phyloP scores from a whole-genome alignment of 768 basidiomycete genomes.

The Serendipita vermifera region DNA sequence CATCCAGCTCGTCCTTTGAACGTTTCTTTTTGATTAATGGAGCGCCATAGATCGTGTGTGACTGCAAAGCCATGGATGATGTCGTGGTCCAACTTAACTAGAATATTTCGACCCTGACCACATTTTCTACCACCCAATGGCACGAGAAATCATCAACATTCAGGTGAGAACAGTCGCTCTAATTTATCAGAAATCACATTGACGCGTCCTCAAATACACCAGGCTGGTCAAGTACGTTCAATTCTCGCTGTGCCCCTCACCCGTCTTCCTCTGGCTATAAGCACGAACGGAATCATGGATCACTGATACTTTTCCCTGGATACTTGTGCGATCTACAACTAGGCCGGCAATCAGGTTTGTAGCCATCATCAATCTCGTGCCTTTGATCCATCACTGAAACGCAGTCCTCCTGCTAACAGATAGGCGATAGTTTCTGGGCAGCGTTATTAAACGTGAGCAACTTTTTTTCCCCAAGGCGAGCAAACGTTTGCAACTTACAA shows the following conservation, averaged over 20 bases:
- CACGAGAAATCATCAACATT: conserved; percentile 69
- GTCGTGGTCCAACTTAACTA: conserved; percentile 2
- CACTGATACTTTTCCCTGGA: conserved; percentile 5
- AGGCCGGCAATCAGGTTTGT: conserved; percentile 59
- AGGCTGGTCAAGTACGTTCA: background rate
- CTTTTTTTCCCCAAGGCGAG: too few relatives aligned
- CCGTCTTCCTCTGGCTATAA: background rate
- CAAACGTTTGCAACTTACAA: too few relatives aligned
- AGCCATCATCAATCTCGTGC: background rate
- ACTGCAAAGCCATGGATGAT: background rate
- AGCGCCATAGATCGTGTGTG: background rate
- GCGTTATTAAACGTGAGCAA: too few relatives aligned
- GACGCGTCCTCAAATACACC: background rate
- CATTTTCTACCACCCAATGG: conserved; percentile 12
- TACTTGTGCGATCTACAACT: conserved; percentile 21
- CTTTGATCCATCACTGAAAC: background rate
- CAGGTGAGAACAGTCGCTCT: conserved; percentile 35
- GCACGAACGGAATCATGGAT: conserved; percentile 59
- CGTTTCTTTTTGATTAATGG: background rate
- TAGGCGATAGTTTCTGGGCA: conserved; percentile 78
- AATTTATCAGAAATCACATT: background rate
- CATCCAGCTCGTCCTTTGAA: background rate
- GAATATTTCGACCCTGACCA: background rate
- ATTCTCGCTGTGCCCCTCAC: conserved; percentile 1
- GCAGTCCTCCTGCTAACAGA: conserved; percentile 13